Percentiles rank a stretch among this genome's conserved stretches.
phyloP scores from a whole-genome alignment of 805 yeast species.

The Starmerella ratchasimensis region DNA sequence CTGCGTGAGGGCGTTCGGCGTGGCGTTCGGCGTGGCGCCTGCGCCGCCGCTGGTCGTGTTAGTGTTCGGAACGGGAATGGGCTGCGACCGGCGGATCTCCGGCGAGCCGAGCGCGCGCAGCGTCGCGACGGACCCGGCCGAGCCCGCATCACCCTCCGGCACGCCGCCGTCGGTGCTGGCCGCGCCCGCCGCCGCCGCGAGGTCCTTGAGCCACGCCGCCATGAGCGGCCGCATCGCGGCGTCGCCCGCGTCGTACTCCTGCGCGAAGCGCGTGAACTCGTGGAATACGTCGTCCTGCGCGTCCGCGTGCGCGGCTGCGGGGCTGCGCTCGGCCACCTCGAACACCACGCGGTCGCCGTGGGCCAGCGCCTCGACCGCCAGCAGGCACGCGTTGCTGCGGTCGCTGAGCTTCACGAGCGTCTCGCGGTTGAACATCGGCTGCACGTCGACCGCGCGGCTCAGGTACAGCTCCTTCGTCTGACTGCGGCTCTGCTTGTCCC shows the following conservation, averaged over 20 bases:
- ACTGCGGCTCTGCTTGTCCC: conserved; percentile 95
- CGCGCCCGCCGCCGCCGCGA: no score
- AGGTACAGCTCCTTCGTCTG: conserved; percentile 86
- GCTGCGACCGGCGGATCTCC: no score
- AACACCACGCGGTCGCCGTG: conserved; percentile 24
- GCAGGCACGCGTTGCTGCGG: conserved; percentile 34
- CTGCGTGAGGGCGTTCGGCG: conserved; percentile 41
- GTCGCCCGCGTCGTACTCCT: conserved; percentile 24
- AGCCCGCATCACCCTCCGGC: no score
- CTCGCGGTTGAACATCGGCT: conserved; percentile 87
- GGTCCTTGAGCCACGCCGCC: conserved; percentile 33
- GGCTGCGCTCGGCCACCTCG: conserved; percentile 9
- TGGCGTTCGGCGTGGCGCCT: conserved; percentile 23
- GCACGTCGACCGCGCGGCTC: conserved; percentile 86
- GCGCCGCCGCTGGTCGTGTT: conserved; percentile 18
- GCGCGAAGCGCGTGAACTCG: conserved; percentile 39
- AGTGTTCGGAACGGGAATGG: neutral
- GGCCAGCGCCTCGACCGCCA: conserved; percentile 64
- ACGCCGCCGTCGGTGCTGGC: no score
- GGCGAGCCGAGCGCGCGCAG: no score
- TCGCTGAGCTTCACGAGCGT: conserved; percentile 79
- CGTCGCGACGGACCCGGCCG: no score
- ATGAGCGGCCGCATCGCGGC: conserved; percentile 27
- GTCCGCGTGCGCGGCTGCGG: conserved; percentile 5
- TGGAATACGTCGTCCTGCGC: conserved; percentile 49